Conservation (phyloP, 768 basidiomycete species). For the Boletales sp. region DNA sequence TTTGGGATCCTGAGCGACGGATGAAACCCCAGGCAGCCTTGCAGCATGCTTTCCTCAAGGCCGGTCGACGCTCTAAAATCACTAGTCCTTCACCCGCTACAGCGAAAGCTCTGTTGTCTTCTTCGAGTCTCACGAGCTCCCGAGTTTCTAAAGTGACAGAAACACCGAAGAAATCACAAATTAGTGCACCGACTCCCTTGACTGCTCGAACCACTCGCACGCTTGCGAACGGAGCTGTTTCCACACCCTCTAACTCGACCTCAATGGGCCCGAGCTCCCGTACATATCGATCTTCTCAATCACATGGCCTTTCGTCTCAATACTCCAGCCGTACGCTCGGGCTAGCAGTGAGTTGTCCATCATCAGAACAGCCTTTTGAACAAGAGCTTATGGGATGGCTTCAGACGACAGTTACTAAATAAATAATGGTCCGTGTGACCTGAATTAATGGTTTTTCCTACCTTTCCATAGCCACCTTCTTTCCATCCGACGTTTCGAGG, state of each 20-base stretch:
- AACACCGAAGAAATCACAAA: slow-evolving; percentile 87
- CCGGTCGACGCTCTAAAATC: slow-evolving; percentile 54
- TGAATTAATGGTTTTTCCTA: slow-evolving; percentile 6
- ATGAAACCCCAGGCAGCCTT: slow-evolving; percentile 92
- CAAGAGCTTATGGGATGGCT: slow-evolving; percentile 37
- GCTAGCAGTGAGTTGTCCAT: slow-evolving; percentile 54
- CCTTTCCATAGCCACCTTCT: slow-evolving; percentile 4
- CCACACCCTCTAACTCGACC: slow-evolving; percentile 58
- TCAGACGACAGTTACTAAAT: slow-evolving; percentile 35
- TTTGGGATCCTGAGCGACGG: slow-evolving; percentile 96
- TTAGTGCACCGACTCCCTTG: slow-evolving; percentile 84
- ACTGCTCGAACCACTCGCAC: slow-evolving; percentile 72
- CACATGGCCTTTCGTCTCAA: slow-evolving; percentile 68
- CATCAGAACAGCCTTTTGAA: slow-evolving; percentile 33
- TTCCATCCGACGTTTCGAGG: slow-evolving; percentile 9
- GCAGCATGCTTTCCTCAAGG: slow-evolving; percentile 84
- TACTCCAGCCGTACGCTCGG: slow-evolving; percentile 75
- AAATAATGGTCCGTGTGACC: slow-evolving; percentile 8
- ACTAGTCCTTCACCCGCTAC: slow-evolving; percentile 41
- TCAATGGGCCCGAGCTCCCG: slow-evolving; percentile 58
- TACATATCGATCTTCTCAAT: slow-evolving; percentile 66
- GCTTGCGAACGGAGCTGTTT: slow-evolving; percentile 44
- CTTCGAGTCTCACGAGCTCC: slow-evolving; percentile 49
- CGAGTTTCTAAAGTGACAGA: slow-evolving; percentile 55
- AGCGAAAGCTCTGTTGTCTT: slow-evolving; percentile 54